A percentile compares a stretch with the other conserved stretches of the same genome.
These are phyloP conservation scores for Phaffia australis DNA, from an alignment of 768 basidiomycete genomes.

Conservation along the genomic window DNA sequence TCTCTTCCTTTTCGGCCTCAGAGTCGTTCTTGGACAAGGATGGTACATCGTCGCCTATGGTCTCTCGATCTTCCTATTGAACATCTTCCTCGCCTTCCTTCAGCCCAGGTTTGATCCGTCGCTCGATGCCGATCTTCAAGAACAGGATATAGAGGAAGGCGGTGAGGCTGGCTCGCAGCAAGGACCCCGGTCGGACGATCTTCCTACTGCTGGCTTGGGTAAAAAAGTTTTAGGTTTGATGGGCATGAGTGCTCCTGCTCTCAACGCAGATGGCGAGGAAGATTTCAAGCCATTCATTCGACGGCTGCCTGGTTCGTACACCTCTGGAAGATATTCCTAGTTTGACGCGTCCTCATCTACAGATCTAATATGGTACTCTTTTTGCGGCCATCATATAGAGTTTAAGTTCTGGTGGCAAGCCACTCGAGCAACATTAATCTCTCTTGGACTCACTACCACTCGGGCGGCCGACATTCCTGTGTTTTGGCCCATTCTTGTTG, in stretches of 20 bases:
- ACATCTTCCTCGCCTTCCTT: slow-evolving; percentile 91
- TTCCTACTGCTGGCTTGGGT: slow-evolving; percentile 6
- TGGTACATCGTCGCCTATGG: slow-evolving; percentile 51
- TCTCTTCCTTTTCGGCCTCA: slow-evolving; percentile 62
- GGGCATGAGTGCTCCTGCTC: slow-evolving; percentile 27
- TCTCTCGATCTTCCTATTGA: slow-evolving; percentile 87
- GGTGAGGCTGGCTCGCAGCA: slow-evolving; percentile 41
- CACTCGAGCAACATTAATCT: slow-evolving; percentile 75
- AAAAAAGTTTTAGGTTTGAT: slow-evolving; percentile 33
- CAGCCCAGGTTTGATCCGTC: slow-evolving; percentile 98
- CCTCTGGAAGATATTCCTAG: background rate
- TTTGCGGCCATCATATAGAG: slow-evolving; percentile 27
- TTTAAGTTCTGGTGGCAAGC: slow-evolving; percentile 63
- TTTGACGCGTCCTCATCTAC: no score
- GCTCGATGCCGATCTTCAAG: slow-evolving; percentile 79
- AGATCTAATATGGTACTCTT: no score
- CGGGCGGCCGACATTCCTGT: slow-evolving; percentile 89
- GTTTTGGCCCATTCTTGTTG: slow-evolving; percentile 95
- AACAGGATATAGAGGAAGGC: slow-evolving; percentile 91
- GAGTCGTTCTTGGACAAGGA: slow-evolving; percentile 80
- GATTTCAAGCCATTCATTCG: slow-evolving; percentile 97
- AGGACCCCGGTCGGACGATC: background rate
- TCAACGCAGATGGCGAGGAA: slow-evolving; percentile 55
- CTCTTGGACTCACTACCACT: slow-evolving; percentile 68
- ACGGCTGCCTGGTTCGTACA: slow-evolving; percentile 53